phyloP scores from a whole-genome alignment of 192 early-diverging fungal species.

The Pecoramyces ruminantium region DNA sequence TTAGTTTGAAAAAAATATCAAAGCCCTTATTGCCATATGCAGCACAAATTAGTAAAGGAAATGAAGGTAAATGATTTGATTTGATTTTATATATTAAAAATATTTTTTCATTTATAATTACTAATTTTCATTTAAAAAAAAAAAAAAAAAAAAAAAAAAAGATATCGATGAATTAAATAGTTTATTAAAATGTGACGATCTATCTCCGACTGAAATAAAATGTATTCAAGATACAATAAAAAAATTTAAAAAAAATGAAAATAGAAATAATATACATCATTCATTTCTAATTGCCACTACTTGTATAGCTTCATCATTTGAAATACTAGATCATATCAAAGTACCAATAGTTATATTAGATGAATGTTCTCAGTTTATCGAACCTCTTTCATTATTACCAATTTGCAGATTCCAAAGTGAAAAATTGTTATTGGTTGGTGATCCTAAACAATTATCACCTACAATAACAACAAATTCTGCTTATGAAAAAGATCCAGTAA shows the following conservation, averaged over 20 bases:
- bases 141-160: conserved; percentile 9
- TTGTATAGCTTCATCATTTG: conserved; percentile 61
- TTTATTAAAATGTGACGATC: conserved; percentile 41
- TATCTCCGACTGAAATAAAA: conserved; percentile 17
- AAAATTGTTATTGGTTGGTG: conserved; percentile 63
- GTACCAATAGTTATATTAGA: conserved; percentile 68
- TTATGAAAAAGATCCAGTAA: background rate
- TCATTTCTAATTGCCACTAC: conserved; percentile 53
- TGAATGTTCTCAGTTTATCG: conserved; percentile 60
- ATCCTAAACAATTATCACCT: conserved; percentile 77
- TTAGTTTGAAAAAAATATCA: conserved; percentile 46
- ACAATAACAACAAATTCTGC: conserved; percentile 30
- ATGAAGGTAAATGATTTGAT: background rate
- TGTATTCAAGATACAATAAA: conserved; percentile 20
- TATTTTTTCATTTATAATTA: background rate
- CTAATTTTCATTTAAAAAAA: conserved; percentile 4
- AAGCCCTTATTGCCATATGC: conserved; percentile 48
- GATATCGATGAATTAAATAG: conserved; percentile 62
- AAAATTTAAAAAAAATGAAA: conserved; percentile 21
- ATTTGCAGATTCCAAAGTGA: conserved; percentile 37
- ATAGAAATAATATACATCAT: conserved; percentile 16
- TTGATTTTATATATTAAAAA: too few species aligned
- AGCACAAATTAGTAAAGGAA: background rate
- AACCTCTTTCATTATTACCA: conserved; percentile 75
- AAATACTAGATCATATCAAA: conserved; percentile 30